Base-by-base conservation (phyloP, 768 basidiomycete genomes). In the Neoboletus magnificus region DNA sequence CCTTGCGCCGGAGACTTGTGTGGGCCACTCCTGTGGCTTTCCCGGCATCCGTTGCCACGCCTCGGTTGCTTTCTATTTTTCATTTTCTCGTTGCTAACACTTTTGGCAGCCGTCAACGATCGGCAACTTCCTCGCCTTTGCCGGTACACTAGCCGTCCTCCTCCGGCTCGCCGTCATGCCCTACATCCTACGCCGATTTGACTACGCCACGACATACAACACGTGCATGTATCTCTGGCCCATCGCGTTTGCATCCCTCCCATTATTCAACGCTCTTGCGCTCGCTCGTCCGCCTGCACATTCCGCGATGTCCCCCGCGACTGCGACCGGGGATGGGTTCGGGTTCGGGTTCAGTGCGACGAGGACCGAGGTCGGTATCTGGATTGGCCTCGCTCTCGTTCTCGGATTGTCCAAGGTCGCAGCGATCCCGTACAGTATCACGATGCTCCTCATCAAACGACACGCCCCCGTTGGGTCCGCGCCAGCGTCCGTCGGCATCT, bases 371-470 rank as follows among this genome's bases (percentile, higher is more conserved):
- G 29, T 62, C 56, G 23, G 67, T 50, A 65, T 84, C 32, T 86
- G 84, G 83, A 55, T 71, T 12, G 79, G 77, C 7, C 77, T 86
- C 27, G 67, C 66, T 0, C 16, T 76, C 18, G 62, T 79, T 16
- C 67, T 86, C 35, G 57, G 62, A 4, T 46, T 79, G 12, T 75
- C 77, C 16, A 65, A 50, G 35, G n/a, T 65, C 2, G 63, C 32
- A 16, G 39, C 48, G 7, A 58, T 62, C n/a, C 63, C 59, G 3
- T 42, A 47, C 0, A 87, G 83, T 4, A 66, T 82, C 42, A 83
- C 75, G 62, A 81, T 86, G 74, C 78, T 87, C 43, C 71, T 86
- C 22, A 74, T 80, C 48, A 84, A 82, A 56, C 74, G 81, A 52
- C 66, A 76, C 43, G 73, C 81, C 0, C 82, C 48, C 13, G n/a